Evolutionary conservation across 1,284 basidiomycete species (phyloP), one percentile per base, ranked within the genome.

Genomic region (Ceratobasidium theobromae): DNA sequence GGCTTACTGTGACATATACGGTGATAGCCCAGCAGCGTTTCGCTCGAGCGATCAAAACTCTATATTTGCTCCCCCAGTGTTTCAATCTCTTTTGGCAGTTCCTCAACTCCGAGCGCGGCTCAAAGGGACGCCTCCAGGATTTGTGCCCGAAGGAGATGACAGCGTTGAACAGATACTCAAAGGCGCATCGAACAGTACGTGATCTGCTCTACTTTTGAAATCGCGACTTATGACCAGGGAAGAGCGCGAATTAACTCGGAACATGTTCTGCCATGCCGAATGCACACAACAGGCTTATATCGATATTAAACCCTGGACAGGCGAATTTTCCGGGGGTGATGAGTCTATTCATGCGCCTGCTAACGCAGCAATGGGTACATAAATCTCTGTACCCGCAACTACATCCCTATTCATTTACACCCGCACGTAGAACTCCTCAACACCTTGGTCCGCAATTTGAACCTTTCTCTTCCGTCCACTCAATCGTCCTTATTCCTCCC

Each of bases 71-170:
- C 49, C 65, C 4, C 49, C 66, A 5, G 28, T 67, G 11, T 48
- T 69, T n/a, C 68, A 69, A 49, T 46, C 68, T 4, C 55, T 69
- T 12, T 30, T 66, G 21, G 66, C 68, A 18, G 41, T 67, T 5
- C 65, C 68, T 28, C 65, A 53, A 48, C 23, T 69, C 3, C 45
- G 55, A 16, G 30, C 32, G n/a, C 30, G 48, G 35, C 45, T 62
- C 16, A 51, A 62, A 51, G 58, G 16, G 41, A 12, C 9, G 11
- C 30, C 33, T 27, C 4, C 46, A 18, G 4, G 35, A 2, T 8
- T 27, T 43, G 4, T 21, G 9, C 43, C 43, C 9, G 6, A 45
- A 14, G 43, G 43, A 14, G 43, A 45, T 21, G 46, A 62, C 25
- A 27, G 23, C 12, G 40, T 41, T 9, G 33, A 62, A 23, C 18